Conservation (phyloP, 305 asterid genomes). For the Ilex paraguariensis region DNA sequence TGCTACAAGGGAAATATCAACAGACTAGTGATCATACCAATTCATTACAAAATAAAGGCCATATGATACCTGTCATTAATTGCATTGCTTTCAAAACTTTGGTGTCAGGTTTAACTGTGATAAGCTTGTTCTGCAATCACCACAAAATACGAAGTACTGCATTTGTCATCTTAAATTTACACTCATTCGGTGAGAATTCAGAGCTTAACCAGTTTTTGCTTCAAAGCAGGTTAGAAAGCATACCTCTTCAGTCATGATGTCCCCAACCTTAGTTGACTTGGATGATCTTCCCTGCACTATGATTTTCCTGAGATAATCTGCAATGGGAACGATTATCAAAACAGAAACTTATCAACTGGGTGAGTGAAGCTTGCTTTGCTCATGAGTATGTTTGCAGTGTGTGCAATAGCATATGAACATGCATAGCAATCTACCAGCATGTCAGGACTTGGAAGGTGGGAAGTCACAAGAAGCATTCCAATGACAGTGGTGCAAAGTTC, state of each 20-base stretch:
- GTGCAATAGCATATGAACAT: not conserved
- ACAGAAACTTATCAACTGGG: not conserved
- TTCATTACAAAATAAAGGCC: not conserved
- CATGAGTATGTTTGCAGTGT: not conserved
- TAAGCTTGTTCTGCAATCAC: slow-evolving; percentile 81
- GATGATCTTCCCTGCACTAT: slow-evolving; percentile 97
- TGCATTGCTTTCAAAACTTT: slow-evolving; percentile 97
- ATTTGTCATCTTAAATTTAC: not conserved
- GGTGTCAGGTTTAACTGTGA: slow-evolving; percentile 82
- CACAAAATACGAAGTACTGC: too few relatives aligned
- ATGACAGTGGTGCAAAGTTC: too few relatives aligned
- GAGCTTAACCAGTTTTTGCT: too few relatives aligned
- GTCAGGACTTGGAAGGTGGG: too few relatives aligned
- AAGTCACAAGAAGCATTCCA: too few relatives aligned
- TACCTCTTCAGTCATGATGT: slow-evolving; percentile 99
- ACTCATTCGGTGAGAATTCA: too few relatives aligned
- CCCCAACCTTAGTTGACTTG: slow-evolving; percentile 94
- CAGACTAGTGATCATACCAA: too few relatives aligned
- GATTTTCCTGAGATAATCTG: slow-evolving; percentile 96
- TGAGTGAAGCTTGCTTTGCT: not conserved
- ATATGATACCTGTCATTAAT: slow-evolving; percentile 75
- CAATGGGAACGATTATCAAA: slow-evolving; percentile 7
- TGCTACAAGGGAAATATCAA: not conserved
- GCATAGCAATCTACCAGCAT: not conserved
- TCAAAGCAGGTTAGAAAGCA: not conserved